Evolutionary conservation across 2,329 filamentous ascomycete genomes (phyloP), one percentile per base, ranked within the genome.

Genomic region (Penicillium sp.): DNA sequence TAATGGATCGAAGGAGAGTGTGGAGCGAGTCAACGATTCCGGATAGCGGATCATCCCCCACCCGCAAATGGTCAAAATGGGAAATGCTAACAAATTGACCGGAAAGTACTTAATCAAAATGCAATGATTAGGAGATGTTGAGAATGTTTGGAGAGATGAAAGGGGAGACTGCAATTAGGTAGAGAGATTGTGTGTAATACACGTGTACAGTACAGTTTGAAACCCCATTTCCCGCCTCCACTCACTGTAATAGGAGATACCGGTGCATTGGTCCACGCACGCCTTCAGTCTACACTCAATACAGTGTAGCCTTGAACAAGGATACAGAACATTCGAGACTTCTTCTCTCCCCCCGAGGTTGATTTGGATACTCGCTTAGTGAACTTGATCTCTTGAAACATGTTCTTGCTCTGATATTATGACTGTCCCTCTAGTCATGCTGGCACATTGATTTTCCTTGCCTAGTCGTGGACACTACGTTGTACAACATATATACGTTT

Each of bases 11-110:
- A 53, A 26, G 41, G 46, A 50, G 23, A 46, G 30, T 57, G 60
- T 65, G 58, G 60, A 60, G 52, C 55, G 57, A 59, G 48, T 50
- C 53, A 52, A 63, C n/a, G 56, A 57, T 57, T 58, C 47, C 53
- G 62, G 60, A 47, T 59, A 56, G 61, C 58, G 51, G 62, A 61
- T 58, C 62, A 62, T 63, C 56, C 57, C 62, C 62, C 58, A 59
- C 56, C 34, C 42, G 54, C 30, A 35, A 51, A 46, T 45, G 23
- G 4, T 38, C 23, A 3, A n/a, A 38, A 47, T 23, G 14, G 7
- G 41, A 39, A 45, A 49, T 14, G 23, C 18, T 16, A 16, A 16
- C 4, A 36, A 45, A 43, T 32, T 42, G 27, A 32, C 8, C 2
- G 23, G 10, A 5, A 18, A 48, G 19, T 47, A 10, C 47, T 29